These are phyloP conservation scores for Diaporthe nobilis DNA, from an alignment of 2,329 filamentous ascomycete species.

Conservation along the genomic window DNA sequence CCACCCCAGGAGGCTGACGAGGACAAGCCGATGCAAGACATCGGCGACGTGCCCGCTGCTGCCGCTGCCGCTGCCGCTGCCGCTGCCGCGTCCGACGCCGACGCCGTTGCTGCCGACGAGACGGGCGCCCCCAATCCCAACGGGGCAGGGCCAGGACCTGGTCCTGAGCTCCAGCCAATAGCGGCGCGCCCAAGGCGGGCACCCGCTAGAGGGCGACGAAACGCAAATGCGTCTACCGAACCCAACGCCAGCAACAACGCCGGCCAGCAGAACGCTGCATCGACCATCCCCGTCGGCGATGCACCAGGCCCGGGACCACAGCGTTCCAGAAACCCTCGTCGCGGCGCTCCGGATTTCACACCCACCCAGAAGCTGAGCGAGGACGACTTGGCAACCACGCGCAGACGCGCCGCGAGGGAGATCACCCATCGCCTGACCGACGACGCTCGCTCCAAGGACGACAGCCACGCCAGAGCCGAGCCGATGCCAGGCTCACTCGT, in stretches of 20 bases:
- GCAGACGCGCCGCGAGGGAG: constrained; percentile 32
- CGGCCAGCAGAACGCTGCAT: constrained; percentile 34
- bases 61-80: not conserved
- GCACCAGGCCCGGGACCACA: constrained; percentile 23
- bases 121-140: constrained; percentile 11
- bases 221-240: constrained; percentile 31
- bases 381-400: constrained; percentile 32
- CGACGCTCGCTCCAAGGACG: constrained; percentile 23
- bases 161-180: constrained; percentile 39
- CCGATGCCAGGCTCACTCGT: constrained; percentile 1
- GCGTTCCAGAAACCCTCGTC: constrained; percentile 36
- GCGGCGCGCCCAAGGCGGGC: constrained; percentile 38
- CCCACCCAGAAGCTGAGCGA: constrained; percentile 38
- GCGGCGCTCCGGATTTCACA: constrained; percentile 41
- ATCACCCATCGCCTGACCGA: constrained; percentile 36
- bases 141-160: constrained; percentile 32
- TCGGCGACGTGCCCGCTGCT: not conserved
- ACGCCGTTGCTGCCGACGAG: constrained; percentile 10
- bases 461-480: constrained; percentile 38
- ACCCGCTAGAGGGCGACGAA: constrained; percentile 40
- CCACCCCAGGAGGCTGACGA: constrained; percentile 39
- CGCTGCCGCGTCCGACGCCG: not conserved
- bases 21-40: constrained; percentile 37
- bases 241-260: constrained; percentile 32
- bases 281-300: constrained; percentile 3